phyloP scores from a whole-genome alignment of 163 green algal genomes.

The Chloroidium sp. region DNA sequence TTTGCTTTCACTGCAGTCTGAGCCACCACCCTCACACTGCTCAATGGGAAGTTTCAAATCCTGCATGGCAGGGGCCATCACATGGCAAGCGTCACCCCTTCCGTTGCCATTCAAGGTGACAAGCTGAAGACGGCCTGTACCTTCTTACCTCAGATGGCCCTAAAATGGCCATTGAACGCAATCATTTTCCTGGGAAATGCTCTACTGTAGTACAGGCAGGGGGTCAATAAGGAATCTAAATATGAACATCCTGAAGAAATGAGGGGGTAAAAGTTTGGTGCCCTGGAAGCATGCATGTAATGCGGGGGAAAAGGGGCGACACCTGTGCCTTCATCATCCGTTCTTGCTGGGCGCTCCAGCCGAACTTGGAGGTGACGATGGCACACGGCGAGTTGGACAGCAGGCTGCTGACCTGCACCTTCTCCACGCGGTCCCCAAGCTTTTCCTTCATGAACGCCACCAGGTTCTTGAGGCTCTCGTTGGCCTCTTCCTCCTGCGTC shows the following conservation, averaged over 20 bases:
- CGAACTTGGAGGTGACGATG: slow-evolving; percentile 93
- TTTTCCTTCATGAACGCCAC: slow-evolving; percentile 78
- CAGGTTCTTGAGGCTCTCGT: slow-evolving; percentile 52
- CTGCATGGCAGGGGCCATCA: too few species aligned
- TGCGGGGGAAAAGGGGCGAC: not conserved
- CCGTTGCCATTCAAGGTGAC: too few species aligned
- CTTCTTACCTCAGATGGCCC: too few species aligned
- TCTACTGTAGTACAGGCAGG: too few species aligned
- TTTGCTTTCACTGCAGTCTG: not conserved
- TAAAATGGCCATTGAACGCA: too few species aligned
- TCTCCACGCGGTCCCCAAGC: slow-evolving; percentile 65
- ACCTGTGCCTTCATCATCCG: slow-evolving; percentile 72
- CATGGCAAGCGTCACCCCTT: too few species aligned
- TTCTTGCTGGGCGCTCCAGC: slow-evolving; percentile 97
- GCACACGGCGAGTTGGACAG: slow-evolving; percentile 85
- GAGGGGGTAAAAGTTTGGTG: too few species aligned
- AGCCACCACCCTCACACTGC: not conserved
- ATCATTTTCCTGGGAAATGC: too few species aligned
- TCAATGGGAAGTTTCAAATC: not conserved
- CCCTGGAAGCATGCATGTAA: too few species aligned
- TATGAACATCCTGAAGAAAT: too few species aligned
- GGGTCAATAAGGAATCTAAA: too few species aligned
- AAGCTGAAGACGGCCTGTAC: too few species aligned
- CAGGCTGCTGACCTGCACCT: slow-evolving; percentile 61
- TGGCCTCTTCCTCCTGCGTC: slow-evolving; percentile 18